These are phyloP conservation scores for Senecio squalidus DNA, from an alignment of 140 eudicot species.

Conservation along the genomic window DNA sequence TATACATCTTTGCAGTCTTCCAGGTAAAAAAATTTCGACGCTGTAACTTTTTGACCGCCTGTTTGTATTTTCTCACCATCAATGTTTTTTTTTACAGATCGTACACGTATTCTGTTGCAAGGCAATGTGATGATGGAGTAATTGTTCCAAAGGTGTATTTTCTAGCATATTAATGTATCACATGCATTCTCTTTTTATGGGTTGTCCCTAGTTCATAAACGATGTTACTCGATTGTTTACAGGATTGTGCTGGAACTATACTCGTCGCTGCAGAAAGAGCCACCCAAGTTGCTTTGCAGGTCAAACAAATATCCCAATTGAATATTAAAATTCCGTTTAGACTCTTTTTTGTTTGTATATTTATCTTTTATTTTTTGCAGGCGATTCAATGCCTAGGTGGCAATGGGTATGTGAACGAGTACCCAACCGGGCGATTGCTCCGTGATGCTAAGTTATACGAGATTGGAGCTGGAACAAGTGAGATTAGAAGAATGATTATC, in stretches of 20 bases:
- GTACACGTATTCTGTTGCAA: slow-evolving; percentile 89
- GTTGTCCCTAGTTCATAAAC: background rate
- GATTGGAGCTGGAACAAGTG: slow-evolving; percentile 98
- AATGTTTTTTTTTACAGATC: slow-evolving; percentile 43
- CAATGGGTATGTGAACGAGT: slow-evolving; percentile 90
- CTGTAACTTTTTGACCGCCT: background rate
- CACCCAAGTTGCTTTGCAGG: slow-evolving; percentile 99
- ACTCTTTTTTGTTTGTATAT: background rate
- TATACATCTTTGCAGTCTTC: slow-evolving; percentile 92
- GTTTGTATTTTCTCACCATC: slow-evolving; percentile 4
- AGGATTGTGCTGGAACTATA: slow-evolving; percentile 96
- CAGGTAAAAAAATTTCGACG: slow-evolving; percentile 36
- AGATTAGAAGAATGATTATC: slow-evolving; percentile 75
- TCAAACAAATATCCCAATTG: slow-evolving; percentile 11
- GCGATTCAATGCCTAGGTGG: slow-evolving; percentile 98
- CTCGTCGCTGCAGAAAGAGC: slow-evolving; percentile 93
- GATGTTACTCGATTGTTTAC: slow-evolving; percentile 2
- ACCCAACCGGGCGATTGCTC: slow-evolving; percentile 87
- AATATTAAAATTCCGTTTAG: background rate
- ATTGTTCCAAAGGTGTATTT: slow-evolving; percentile 66
- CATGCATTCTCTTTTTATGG: background rate
- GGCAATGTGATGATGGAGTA: slow-evolving; percentile 85
- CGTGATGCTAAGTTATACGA: slow-evolving; percentile 92
- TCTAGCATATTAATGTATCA: background rate
- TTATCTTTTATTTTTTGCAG: slow-evolving; percentile 31